Conservation (phyloP, 2,329 filamentous ascomycete species). For the Domatiomyces catenatus region DNA sequence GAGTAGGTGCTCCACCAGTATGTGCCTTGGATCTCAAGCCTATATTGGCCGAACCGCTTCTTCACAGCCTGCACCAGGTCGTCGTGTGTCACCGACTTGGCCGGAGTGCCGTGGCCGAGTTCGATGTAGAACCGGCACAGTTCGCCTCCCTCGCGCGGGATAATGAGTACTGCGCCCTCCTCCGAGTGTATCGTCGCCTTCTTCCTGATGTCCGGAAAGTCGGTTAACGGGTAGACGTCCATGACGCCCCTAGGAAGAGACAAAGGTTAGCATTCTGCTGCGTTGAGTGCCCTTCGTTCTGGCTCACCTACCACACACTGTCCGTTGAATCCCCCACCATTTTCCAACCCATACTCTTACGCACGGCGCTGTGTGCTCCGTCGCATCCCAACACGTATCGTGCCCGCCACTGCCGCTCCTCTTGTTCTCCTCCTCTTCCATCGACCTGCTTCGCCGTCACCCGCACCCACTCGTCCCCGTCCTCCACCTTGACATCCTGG, state of each 20-base stretch:
- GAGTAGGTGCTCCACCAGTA: conserved; percentile 58
- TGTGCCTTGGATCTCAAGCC: conserved; percentile 39
- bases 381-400: conserved; percentile 32
- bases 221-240: conserved; percentile 35
- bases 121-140: conserved; percentile 50
- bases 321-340: conserved; percentile 47
- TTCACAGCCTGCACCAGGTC: conserved; percentile 39
- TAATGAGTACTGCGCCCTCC: conserved; percentile 34
- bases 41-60: conserved; percentile 36
- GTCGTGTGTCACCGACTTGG: conserved; percentile 37
- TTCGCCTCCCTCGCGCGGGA: conserved; percentile 39
- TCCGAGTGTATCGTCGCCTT: conserved; percentile 34
- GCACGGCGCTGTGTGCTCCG: conserved; percentile 30
- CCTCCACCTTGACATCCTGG: conserved; percentile 36
- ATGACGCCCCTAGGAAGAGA: conserved; percentile 36
- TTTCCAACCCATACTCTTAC: conserved; percentile 27
- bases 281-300: background rate
- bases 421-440: conserved; percentile 26
- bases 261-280: background rate
- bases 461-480: conserved; percentile 30
- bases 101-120: conserved; percentile 34
- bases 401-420: conserved; percentile 4
- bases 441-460: conserved; percentile 22
- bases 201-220: conserved; percentile 37
- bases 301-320: conserved; percentile 24